Percentiles rank a stretch among this genome's conserved stretches.
Conservation (phyloP, 306 rosid species). For the Casuarina equisetifolia region DNA sequence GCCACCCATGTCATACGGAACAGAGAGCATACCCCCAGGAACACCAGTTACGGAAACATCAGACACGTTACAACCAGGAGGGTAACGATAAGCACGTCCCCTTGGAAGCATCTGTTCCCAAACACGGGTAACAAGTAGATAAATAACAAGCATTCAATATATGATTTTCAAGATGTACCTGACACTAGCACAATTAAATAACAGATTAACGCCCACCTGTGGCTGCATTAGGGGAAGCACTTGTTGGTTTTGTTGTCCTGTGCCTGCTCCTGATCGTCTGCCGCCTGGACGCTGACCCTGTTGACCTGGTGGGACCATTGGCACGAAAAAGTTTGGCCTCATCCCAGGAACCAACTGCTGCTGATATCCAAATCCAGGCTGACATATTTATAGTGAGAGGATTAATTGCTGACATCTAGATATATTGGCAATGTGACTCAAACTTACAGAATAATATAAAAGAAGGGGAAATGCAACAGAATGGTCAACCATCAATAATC, state of each 20-base stretch:
- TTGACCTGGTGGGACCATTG: conserved; percentile 76
- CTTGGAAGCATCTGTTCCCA: conserved; percentile 64
- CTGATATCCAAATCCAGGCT: conserved; percentile 83
- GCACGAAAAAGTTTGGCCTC: conserved; percentile 68
- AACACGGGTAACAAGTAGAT: neutral
- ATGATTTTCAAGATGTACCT: neutral
- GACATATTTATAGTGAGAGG: neutral
- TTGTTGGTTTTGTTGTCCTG: conserved; percentile 58
- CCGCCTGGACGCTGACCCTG: conserved; percentile 76
- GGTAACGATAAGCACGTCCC: conserved; percentile 67
- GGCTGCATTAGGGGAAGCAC: conserved; percentile 60
- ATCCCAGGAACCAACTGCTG: conserved; percentile 77
- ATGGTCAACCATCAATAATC: neutral
- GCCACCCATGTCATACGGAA: conserved; percentile 61
- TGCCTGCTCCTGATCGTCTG: conserved; percentile 55
- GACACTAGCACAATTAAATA: neutral
- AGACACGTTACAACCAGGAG: conserved; percentile 63
- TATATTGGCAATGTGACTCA: neutral
- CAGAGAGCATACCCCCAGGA: conserved; percentile 56
- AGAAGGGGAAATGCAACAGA: neutral
- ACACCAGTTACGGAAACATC: conserved; percentile 56
- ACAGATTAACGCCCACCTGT: conserved; percentile 39
- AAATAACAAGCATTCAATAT: neutral
- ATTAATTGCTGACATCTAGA: neutral
- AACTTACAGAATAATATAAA: neutral